phyloP scores from a whole-genome alignment of 1,284 basidiomycete species.

The Cutaneotrichosporon spelunceum region DNA sequence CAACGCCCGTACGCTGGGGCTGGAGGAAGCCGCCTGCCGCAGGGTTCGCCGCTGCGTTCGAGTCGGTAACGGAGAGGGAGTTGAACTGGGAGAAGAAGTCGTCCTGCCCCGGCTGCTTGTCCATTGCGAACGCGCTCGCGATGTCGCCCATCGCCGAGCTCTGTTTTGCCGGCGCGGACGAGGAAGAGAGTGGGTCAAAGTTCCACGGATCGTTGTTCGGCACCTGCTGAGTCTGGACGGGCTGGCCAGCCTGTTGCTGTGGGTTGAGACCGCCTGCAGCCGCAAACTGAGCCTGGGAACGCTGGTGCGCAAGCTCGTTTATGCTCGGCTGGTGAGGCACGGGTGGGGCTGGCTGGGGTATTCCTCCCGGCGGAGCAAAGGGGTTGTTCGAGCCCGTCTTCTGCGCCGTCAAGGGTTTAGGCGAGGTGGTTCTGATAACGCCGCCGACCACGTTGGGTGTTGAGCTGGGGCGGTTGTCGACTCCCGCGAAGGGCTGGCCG shows the following conservation, averaged over 20 bases:
- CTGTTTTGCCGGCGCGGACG: conserved; percentile 7
- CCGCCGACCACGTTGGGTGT: conserved; percentile 10
- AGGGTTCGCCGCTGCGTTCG: not conserved
- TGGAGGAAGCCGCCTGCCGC: conserved; percentile 53
- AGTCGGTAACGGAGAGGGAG: conserved; percentile 14
- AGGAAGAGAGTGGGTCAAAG: conserved; percentile 6
- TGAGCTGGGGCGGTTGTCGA: conserved; percentile 7
- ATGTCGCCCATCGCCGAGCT: conserved; percentile 41
- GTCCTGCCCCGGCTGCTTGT: conserved; percentile 14
- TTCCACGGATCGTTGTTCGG: conserved; percentile 12
- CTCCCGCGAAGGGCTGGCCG: conserved; percentile 32
- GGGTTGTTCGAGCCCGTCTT: conserved; percentile 93
- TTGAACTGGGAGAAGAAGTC: conserved; percentile 40
- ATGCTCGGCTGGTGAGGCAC: conserved; percentile 73
- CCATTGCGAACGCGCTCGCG: conserved; percentile 45
- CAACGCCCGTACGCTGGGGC: conserved; percentile 76
- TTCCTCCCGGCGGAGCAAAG: conserved; percentile 71
- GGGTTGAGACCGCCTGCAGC: conserved; percentile 16
- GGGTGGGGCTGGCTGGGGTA: conserved; percentile 54
- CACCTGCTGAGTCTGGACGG: conserved; percentile 14
- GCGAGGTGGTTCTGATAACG: conserved; percentile 48
- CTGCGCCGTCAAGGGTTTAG: conserved; percentile 69
- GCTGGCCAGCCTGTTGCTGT: not conserved
- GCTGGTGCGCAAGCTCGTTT: conserved; percentile 69
- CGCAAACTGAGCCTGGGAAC: conserved; percentile 22